Evolutionary conservation across 2,329 filamentous ascomycete species (phyloP).

Genomic region (Metarhizium robertsii): DNA sequence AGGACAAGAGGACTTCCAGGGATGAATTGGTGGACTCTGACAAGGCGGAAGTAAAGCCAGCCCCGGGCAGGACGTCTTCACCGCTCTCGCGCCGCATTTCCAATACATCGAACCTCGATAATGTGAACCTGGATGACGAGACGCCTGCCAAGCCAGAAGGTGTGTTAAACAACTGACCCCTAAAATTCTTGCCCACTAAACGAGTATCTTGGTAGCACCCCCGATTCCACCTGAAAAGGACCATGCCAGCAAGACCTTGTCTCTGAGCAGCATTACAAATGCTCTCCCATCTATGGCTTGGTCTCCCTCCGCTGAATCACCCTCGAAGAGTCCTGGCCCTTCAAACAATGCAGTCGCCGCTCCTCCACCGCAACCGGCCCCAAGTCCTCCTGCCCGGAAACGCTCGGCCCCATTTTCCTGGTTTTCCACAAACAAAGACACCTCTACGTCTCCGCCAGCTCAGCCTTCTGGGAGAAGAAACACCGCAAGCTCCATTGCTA

Average conservation of each 20-base stretch:
- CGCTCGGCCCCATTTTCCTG: constrained; percentile 83
- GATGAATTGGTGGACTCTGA: constrained; percentile 7
- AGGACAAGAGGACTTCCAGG: not conserved
- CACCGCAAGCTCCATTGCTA: constrained; percentile 71
- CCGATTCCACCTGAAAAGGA: constrained; percentile 26
- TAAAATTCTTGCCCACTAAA: not conserved
- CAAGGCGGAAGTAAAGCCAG: constrained; percentile 12
- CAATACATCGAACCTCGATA: constrained; percentile 39
- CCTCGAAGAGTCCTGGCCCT: constrained; percentile 34
- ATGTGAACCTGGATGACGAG: constrained; percentile 61
- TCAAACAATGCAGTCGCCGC: constrained; percentile 22
- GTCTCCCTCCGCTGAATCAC: constrained; percentile 48
- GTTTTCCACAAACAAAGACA: constrained; percentile 54
- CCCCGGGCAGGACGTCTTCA: constrained; percentile 24
- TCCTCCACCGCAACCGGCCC: constrained; percentile 19
- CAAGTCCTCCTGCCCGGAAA: constrained; percentile 48
- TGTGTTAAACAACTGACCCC: constrained; percentile 11
- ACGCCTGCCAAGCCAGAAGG: constrained; percentile 24
- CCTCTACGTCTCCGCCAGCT: constrained; percentile 43
- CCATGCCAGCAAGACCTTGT: constrained; percentile 45
- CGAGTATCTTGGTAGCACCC: constrained; percentile 17
- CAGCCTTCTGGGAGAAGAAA: constrained; percentile 47
- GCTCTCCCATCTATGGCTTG: constrained; percentile 65
- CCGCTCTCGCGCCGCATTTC: constrained; percentile 35
- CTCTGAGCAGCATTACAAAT: constrained; percentile 61